Evolutionary conservation across 78 protist species (phyloP).

Genomic region (Guillardia theta): DNA sequence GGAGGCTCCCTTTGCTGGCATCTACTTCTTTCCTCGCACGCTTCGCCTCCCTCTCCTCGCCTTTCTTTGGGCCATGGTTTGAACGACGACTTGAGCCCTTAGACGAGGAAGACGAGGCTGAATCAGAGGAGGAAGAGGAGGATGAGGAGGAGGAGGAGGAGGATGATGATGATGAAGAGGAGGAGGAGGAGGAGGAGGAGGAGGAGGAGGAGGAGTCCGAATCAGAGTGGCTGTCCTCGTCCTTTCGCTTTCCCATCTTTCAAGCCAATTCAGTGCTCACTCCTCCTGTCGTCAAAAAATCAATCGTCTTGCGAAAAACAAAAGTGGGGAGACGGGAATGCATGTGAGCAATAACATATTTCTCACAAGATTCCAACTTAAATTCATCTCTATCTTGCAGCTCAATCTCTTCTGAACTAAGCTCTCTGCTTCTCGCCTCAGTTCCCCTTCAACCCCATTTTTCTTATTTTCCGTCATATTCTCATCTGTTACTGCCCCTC

Average conservation of each 20-base stretch:
- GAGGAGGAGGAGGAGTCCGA: background rate
- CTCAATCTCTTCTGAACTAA: background rate
- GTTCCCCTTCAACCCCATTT: no score
- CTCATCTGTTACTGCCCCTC: no score
- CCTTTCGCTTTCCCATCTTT: background rate
- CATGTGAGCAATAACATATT: background rate
- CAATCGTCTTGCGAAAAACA: background rate
- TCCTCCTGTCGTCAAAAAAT: background rate
- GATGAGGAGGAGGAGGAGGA: background rate
- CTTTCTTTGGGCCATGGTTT: background rate
- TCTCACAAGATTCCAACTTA: background rate
- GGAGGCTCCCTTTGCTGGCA: background rate
- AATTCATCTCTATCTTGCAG: no score
- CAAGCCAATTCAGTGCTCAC: background rate
- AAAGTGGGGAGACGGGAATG: background rate
- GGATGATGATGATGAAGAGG: background rate
- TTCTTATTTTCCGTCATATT: no score
- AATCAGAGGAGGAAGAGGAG: background rate
- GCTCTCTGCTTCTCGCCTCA: background rate
- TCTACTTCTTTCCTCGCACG: background rate
- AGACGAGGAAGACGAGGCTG: background rate
- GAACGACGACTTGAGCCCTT: background rate
- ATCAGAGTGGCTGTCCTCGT: background rate
- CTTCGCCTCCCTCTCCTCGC: background rate
- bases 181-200: background rate